Evolutionary conservation across 1,284 basidiomycete species (phyloP), one percentile per base, ranked within the genome.

Genomic region (Trametes pubescens): DNA sequence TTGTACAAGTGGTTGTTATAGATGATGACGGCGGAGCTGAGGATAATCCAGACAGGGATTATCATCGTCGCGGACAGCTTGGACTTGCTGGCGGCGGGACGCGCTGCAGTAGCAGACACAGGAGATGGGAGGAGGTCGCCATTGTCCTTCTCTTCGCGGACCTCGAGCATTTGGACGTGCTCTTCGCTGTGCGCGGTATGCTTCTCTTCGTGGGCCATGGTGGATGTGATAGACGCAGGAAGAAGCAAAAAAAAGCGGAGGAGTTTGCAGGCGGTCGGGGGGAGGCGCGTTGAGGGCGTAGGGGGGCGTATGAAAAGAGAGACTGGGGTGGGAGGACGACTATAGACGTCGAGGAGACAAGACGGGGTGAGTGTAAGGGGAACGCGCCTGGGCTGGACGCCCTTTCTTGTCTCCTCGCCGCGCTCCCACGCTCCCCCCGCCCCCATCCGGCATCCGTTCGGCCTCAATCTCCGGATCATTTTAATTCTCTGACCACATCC

Each of bases 1-100:
- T 91, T 90, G 81, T 95, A 96, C 75, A 98, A 81, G 75, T 93
- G 92, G 79, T 96, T 96, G 86, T 99, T 99, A 88, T 98, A 98
- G 62, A 98, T 90, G 80, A 99, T 99, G 74, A 99, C 96, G 11
- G 88, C 79, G 46, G 94, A 94, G 66, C 90, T 93, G 72, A 98
- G 91, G 16, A 88, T 81, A 76, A 99, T 99, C 96, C 95, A 96
- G 63, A 95, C 79, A 32, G 91, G 91, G 61, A 95, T 93, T 72
- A 95, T 93, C 60, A 85, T 80, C 1, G 87, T 77, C 0, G 91
- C 82, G 10, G 89, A 84, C 40, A 90, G 74, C 71, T 81, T 84
- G 24, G 78, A 73, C 53, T 57, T 65, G 54, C 48, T 51, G 70
- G 85, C 84, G 59, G 32, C 77, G 61, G 62, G 62, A 60, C 79